Evolutionary conservation across 2,329 filamentous ascomycete species (phyloP), one percentile per base, ranked within the genome.

Genomic region (Emericellopsis cladophorae): DNA sequence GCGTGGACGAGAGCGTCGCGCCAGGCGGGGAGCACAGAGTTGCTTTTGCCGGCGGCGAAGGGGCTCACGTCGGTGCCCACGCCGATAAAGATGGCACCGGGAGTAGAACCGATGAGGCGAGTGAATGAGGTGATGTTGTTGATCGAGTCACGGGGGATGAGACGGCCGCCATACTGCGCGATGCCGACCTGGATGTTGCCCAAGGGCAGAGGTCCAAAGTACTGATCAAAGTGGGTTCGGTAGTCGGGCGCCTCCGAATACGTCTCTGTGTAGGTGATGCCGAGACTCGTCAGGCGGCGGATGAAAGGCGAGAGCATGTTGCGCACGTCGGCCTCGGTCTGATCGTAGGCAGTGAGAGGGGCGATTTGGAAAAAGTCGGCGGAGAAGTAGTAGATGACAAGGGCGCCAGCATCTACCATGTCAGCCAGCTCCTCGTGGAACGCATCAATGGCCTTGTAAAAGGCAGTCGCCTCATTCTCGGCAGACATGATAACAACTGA

Each of bases 381-480:
- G 18, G 18, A 21, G 45, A 71, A 64, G 45, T 60, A 63, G 53
- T 68, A 75, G n/a, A 67, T 56, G 22, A 61, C 54, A 59, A 66
- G 69, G 18, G 61, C 59, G 9, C 72, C 74, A 2, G 63, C 56
- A 44, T 72, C 70, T 12, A 70, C 60, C 43, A 74, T 64, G 4
- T 51, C 54, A 1, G 69, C 64, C 0, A 75, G 59, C 38, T 52
- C 45, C 23, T 51, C 15, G 49, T 52, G 33, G 47, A 70, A 76
- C 11, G 58, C 55, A 2, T 56, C 54, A 16, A 79, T 58, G 1
- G 64, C 67, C 36, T 62, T 48, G 49, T 21, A 78, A 56, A 69
- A 78, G 1, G 49, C 56, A 16, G 70, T 63, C 47, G 48, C 8
- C 44, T 16, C 9, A 12, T 31, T 33, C 11, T 15, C 33, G n/a